Conservation (phyloP, 106 monocot genomes). For the Dendrobium huoshanense region DNA sequence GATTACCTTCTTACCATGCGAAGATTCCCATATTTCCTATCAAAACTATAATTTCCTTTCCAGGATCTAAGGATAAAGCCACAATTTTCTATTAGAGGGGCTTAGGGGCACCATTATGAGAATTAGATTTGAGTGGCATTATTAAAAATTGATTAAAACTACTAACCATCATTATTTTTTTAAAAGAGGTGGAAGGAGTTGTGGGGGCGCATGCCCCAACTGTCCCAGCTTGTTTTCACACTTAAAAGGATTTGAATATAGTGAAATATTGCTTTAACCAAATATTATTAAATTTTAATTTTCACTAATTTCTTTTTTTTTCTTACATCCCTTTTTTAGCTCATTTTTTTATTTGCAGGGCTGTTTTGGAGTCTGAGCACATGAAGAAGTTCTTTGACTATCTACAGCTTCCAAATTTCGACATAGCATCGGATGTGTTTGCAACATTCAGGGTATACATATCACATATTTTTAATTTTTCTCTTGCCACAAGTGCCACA, state of each 20-base stretch:
- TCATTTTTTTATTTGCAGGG: conserved; percentile 24
- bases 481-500: neutral
- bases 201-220: too few species aligned
- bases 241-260: neutral
- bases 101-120: too few species aligned
- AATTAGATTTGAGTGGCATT: too few species aligned
- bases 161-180: too few species aligned
- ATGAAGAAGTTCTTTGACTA: conserved; percentile 66
- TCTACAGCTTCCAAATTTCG: conserved; percentile 58
- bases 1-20: too few species aligned
- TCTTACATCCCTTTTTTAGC: neutral
- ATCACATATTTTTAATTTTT: neutral
- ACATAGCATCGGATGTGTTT: conserved; percentile 55
- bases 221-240: neutral
- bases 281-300: neutral
- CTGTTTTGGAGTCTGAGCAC: conserved; percentile 54
- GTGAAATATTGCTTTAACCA: neutral
- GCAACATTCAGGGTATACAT: conserved; percentile 56
- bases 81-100: too few species aligned
- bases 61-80: too few species aligned
- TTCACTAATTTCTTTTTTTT: neutral
- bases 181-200: too few species aligned
- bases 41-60: too few species aligned
- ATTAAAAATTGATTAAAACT: too few species aligned
- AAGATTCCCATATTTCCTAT: too few species aligned